A percentile compares a stretch with the other conserved stretches of the same genome.
phyloP scores from a whole-genome alignment of 2,329 filamentous ascomycete genomes.

The Lecanicillium sp. region DNA sequence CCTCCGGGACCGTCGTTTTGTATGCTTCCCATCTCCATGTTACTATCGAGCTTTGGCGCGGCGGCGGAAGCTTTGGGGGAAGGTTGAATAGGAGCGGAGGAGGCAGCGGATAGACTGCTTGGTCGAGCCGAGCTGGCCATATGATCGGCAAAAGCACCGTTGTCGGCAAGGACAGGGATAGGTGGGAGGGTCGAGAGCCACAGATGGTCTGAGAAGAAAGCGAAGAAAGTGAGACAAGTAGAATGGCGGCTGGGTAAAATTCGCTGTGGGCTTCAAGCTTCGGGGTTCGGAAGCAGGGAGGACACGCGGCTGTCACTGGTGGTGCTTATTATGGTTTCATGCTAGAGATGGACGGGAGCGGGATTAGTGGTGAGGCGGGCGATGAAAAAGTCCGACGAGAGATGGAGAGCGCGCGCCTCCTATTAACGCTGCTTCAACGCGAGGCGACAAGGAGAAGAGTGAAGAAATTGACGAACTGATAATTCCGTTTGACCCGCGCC shows the following conservation, averaged over 20 bases:
- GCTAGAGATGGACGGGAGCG: neutral
- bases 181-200: neutral
- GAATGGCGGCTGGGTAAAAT: no score
- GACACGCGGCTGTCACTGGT: neutral
- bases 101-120: conserved; percentile 30
- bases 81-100: conserved; percentile 47
- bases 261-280: neutral
- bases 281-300: neutral
- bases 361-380: neutral
- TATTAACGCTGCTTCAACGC: no score
- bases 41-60: conserved; percentile 51
- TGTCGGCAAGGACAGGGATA: neutral
- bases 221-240: no score
- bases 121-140: conserved; percentile 38
- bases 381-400: neutral
- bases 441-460: neutral
- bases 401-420: no score
- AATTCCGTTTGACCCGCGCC: neutral
- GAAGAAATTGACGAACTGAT: neutral
- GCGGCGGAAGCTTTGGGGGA: conserved; percentile 48
- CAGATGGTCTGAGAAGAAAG: neutral
- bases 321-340: neutral
- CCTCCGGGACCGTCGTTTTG: conserved; percentile 31
- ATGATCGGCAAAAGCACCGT: no score
- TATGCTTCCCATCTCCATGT: conserved; percentile 49